Evolutionary conservation across 2,329 filamentous ascomycete species (phyloP).

Genomic region (Dothiorella sarmentorum): DNA sequence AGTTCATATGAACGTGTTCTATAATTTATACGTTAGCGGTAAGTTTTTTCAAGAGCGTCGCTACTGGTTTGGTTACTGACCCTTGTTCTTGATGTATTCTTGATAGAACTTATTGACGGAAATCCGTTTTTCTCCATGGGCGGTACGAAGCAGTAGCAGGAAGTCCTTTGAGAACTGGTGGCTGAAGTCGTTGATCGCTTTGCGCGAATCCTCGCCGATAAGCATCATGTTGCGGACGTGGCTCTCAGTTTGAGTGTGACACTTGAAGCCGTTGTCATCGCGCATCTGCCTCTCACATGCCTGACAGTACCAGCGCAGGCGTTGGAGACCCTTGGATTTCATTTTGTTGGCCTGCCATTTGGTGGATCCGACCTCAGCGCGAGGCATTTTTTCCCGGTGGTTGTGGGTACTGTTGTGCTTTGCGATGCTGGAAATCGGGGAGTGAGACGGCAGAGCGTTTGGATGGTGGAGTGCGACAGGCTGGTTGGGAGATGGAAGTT

Average conservation of each 20-base stretch:
- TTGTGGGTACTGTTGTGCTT: background rate
- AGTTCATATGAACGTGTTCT: slow-evolving; percentile 83
- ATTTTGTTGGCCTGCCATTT: slow-evolving; percentile 89
- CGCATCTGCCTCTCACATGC: slow-evolving; percentile 73
- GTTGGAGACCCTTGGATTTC: slow-evolving; percentile 73
- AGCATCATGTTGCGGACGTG: slow-evolving; percentile 88
- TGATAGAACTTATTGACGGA: slow-evolving; percentile 94
- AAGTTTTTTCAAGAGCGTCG: background rate
- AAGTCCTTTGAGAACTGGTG: slow-evolving; percentile 81
- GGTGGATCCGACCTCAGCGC: slow-evolving; percentile 87
- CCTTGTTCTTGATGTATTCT: slow-evolving; percentile 70
- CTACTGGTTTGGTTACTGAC: slow-evolving; percentile 21
- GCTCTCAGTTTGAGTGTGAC: slow-evolving; percentile 53
- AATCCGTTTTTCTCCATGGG: slow-evolving; percentile 86
- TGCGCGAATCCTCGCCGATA: slow-evolving; percentile 82
- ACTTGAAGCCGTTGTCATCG: slow-evolving; percentile 89
- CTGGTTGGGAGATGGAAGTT: too few relatives aligned
- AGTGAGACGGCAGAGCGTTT: background rate
- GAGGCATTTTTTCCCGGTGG: slow-evolving; percentile 65
- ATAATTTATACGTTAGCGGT: background rate
- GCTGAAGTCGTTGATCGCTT: slow-evolving; percentile 77
- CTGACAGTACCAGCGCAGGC: slow-evolving; percentile 86
- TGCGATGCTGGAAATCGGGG: background rate
- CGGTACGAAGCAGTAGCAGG: slow-evolving; percentile 69
- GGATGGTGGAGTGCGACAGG: too few relatives aligned